Evolutionary conservation across 805 yeast species (phyloP).

Genomic region (Myxozyma geophila): DNA sequence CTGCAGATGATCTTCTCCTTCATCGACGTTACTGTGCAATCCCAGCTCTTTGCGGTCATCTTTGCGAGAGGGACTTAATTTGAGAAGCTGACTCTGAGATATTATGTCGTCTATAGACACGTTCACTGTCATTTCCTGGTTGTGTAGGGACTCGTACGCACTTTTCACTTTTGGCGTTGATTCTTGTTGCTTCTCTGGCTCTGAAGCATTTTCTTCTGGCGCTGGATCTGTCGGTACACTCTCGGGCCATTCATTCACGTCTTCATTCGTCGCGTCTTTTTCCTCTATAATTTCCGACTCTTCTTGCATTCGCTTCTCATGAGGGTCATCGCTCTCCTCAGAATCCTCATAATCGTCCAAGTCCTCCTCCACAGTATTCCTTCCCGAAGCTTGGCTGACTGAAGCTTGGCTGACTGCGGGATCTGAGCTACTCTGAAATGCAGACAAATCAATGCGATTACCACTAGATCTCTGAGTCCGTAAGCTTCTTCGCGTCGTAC

Average conservation of each 20-base stretch:
- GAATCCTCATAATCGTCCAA: not conserved
- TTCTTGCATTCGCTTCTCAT: not conserved
- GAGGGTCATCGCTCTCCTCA: not conserved
- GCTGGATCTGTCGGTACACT: not conserved
- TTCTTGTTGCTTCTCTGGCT: not conserved
- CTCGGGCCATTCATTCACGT: not conserved
- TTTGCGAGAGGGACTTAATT: not conserved
- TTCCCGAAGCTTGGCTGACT: too few species aligned
- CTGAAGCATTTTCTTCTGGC: not conserved
- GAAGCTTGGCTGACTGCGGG: too few species aligned
- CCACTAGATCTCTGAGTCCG: too few species aligned
- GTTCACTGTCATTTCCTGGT: not conserved
- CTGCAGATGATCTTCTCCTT: constrained; percentile 62
- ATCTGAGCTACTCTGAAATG: not conserved
- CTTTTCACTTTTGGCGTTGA: not conserved
- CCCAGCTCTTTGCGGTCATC: not conserved
- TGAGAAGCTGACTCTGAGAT: not conserved
- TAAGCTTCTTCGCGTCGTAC: too few species aligned
- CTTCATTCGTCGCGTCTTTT: not conserved
- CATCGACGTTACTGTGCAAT: constrained; percentile 43
- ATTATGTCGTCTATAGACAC: constrained; percentile 1
- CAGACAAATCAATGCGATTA: too few species aligned
- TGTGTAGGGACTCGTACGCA: not conserved
- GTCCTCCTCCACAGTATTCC: not conserved
- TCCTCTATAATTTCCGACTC: not conserved